Evolutionary conservation across 1,139 yeast genomes (phyloP), one percentile per base, ranked within the genome.

Genomic region (Kazachstania sp.): DNA sequence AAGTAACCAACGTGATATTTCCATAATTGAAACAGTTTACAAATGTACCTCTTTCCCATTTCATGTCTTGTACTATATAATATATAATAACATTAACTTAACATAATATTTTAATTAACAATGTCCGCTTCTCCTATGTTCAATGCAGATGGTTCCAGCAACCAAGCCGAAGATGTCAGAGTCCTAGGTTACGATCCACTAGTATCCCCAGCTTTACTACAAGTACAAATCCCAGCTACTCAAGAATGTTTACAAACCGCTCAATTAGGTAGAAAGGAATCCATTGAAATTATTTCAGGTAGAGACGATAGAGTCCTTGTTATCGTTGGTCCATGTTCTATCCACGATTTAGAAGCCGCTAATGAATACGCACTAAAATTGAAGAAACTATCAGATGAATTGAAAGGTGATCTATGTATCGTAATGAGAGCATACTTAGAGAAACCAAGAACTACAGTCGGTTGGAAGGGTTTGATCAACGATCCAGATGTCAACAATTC

Each of bases 381-480:
- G 57, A 76, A 80, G 65, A 73, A 73, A 53, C 70, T 84, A 53
- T 73, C 88, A 41, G 82, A 78, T 45, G 86, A 86, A 68, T 75
- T 86, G 54, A 68, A 78, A 51, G 78, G 74, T 48, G 97, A 92
- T 56, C 73, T 92, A 54, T 83, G 84, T 45, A 78, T 92, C 52
- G 77, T 92, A 56, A 92, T 92, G 97, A 81, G 97, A 71, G 97
- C 97, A 15, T 92, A 92, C 76, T 76, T 92, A 60, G 98, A 92
- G 70, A 92, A 92, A 71, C 98, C 98, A 63, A 82, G 98, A 73
- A 92, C 98, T 54, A 92, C 97, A 31, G 97, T 92, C 47, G 98
- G 98, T 54, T 92, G 98, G 98, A 92, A 92, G 72, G 98, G 98
- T 55, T 75, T 92, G 63, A 88, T 92, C 66, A 92, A 92, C 67